Conservation (phyloP, 805 yeast genomes). For the Zygosaccharomyces rouxii region DNA sequence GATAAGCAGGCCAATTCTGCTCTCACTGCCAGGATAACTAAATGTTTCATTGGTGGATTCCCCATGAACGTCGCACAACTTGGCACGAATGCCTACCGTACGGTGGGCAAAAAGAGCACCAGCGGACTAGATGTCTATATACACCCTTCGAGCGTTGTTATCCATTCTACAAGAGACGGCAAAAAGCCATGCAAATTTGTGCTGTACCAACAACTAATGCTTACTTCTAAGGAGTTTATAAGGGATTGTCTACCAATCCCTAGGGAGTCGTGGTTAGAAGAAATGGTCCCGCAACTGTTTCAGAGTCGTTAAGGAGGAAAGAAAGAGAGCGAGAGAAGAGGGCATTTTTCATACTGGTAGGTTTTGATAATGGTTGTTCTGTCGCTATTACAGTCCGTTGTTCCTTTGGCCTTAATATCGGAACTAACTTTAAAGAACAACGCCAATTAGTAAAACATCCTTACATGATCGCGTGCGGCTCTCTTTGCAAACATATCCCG, state of each 20-base stretch:
- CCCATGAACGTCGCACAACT: constrained; percentile 32
- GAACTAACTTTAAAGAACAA: not conserved
- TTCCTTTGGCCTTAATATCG: not conserved
- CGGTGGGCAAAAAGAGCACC: constrained; percentile 35
- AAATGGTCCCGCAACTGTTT: constrained; percentile 64
- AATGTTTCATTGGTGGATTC: constrained; percentile 33
- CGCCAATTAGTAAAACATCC: not conserved
- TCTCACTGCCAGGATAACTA: constrained; percentile 14
- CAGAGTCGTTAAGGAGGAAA: constrained; percentile 5
- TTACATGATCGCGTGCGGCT: not conserved
- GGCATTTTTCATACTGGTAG: too few species aligned
- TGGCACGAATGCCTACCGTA: constrained; percentile 29
- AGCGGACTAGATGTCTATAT: constrained; percentile 69
- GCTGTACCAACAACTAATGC: constrained; percentile 75
- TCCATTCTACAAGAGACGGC: constrained; percentile 34
- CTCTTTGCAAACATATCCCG: not conserved
- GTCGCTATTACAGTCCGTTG: not conserved
- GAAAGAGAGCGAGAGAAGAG: too few species aligned
- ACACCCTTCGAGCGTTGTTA: constrained; percentile 82
- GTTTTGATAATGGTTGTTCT: not conserved
- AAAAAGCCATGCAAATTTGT: constrained; percentile 73
- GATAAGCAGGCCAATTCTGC: constrained; percentile 3
- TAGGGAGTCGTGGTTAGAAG: constrained; percentile 69
- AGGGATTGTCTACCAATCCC: constrained; percentile 66
- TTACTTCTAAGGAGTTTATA: constrained; percentile 87